These are phyloP conservation scores for Eimeria falciformis DNA, from an alignment of 169 alveolate species.

Conservation along the genomic window DNA sequence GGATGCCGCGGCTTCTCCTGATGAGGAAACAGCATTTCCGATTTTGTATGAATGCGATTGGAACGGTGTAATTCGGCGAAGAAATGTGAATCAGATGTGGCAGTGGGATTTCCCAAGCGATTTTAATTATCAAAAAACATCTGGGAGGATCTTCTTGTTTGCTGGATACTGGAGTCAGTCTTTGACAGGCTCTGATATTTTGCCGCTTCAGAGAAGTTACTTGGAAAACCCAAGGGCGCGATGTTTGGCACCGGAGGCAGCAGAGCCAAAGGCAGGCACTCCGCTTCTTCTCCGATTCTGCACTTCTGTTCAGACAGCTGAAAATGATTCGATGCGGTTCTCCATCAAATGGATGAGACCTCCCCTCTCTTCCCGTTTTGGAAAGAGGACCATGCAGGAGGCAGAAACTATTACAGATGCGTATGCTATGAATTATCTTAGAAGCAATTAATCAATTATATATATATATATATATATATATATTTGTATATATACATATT, in stretches of 20 bases:
- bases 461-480: neutral
- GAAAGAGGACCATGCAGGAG: constrained; percentile 32
- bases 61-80: constrained; percentile 23
- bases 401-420: constrained; percentile 29
- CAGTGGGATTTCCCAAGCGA: constrained; percentile 42
- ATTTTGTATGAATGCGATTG: constrained; percentile 60
- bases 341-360: constrained; percentile 36
- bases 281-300: neutral
- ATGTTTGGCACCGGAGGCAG: constrained; percentile 44
- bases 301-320: neutral
- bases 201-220: constrained; percentile 13
- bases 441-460: neutral
- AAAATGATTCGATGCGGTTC: constrained; percentile 28
- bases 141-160: constrained; percentile 58
- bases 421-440: constrained; percentile 16
- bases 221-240: constrained; percentile 1
- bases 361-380: constrained; percentile 67
- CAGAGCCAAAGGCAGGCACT: too few species aligned
- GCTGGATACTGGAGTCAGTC: constrained; percentile 41
- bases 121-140: neutral
- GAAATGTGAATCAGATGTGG: constrained; percentile 65
- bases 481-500: neutral
- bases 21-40: neutral
- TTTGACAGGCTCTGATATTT: constrained; percentile 57
- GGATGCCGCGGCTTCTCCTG: constrained; percentile 39